Evolutionary conservation across 768 basidiomycete species (phyloP).

Genomic region (Lactarius akahatsu): DNA sequence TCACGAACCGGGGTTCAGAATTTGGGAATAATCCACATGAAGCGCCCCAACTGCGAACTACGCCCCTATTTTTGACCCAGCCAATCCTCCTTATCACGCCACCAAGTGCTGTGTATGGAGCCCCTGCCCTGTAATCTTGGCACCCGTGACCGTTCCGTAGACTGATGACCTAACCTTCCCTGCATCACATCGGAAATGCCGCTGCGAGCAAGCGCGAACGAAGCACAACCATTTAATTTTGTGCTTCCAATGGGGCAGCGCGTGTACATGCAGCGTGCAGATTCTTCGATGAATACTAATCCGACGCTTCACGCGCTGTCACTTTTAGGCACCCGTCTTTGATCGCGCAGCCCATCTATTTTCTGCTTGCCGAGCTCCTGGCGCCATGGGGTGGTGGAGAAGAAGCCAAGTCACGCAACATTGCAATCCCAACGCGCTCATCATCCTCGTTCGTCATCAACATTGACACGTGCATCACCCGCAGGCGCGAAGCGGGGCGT

Average conservation of each 20-base stretch:
- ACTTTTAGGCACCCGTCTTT: conserved; percentile 1
- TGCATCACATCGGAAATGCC: conserved; percentile 21
- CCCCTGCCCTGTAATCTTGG: neutral
- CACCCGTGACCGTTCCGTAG: conserved; percentile 2
- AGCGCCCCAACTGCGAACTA: neutral
- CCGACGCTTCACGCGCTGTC: conserved; percentile 4
- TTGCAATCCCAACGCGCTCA: neutral
- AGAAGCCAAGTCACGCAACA: neutral
- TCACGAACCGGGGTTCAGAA: neutral
- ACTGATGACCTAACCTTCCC: neutral
- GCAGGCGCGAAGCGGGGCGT: neutral
- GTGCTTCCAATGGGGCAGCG: conserved; percentile 1
- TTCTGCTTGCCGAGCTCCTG: neutral
- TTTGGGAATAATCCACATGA: neutral
- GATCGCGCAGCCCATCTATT: neutral
- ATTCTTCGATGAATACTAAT: neutral
- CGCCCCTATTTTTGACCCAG: neutral
- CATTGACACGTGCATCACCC: neutral
- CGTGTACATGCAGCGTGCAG: neutral
- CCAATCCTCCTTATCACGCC: conserved; percentile 20
- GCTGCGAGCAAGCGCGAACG: neutral
- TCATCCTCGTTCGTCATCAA: neutral
- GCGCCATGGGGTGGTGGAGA: neutral
- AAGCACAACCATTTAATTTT: neutral
- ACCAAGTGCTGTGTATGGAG: conserved; percentile 5